phyloP scores from a whole-genome alignment of 805 yeast species.

The Cephaloascus fragrans region DNA sequence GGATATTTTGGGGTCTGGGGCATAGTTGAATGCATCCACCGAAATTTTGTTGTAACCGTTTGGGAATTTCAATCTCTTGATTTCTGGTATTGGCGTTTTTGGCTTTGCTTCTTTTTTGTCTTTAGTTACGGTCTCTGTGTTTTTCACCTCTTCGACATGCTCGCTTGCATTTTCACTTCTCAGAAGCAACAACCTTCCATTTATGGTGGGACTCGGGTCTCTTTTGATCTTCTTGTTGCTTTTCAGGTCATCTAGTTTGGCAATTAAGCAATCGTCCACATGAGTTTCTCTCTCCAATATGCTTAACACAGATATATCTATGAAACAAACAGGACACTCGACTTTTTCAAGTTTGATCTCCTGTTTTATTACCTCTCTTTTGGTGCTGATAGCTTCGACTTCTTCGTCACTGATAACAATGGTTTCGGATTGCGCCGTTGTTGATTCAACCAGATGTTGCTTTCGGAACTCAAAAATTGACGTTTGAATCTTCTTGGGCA shows the following conservation, averaged over 20 bases:
- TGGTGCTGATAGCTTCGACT: no score
- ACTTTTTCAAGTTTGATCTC: neutral
- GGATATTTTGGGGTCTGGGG: conserved; percentile 31
- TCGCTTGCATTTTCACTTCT: conserved; percentile 4
- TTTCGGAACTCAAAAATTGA: neutral
- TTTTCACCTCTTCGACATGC: conserved; percentile 1
- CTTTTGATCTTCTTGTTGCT: conserved; percentile 5
- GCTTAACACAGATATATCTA: conserved; percentile 24
- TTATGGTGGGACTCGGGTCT: conserved; percentile 6
- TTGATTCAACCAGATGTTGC: neutral
- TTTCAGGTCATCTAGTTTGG: conserved; percentile 8
- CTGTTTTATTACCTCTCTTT: no score
- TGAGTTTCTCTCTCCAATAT: conserved; percentile 39
- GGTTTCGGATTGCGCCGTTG: neutral
- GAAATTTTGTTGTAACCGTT: conserved; percentile 21
- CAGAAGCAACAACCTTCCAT: conserved; percentile 8
- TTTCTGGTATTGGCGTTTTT: conserved; percentile 36
- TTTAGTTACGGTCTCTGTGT: conserved; percentile 2
- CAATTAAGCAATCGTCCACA: conserved; percentile 42
- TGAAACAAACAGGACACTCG: conserved; percentile 44
- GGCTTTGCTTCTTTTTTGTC: conserved; percentile 3
- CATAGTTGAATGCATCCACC: conserved; percentile 60
- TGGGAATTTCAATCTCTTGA: conserved; percentile 41
- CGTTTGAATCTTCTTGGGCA: neutral
- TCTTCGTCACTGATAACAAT: neutral